These are phyloP conservation scores for Paraphaeosphaeria minitans DNA, from an alignment of 2,329 filamentous ascomycete genomes.

Conservation along the genomic window DNA sequence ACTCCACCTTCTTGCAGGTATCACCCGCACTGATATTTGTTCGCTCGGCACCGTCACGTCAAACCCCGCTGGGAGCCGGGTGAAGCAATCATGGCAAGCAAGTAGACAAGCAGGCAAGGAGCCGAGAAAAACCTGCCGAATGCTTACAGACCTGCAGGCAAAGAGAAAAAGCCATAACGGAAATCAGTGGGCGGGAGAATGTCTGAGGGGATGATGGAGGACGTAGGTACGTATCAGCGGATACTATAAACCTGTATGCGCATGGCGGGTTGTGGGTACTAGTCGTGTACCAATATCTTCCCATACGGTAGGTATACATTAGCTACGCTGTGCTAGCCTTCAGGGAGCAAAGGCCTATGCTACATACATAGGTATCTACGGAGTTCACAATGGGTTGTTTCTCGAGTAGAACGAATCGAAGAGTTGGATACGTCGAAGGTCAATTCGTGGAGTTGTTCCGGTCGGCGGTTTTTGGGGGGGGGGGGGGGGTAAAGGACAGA, in stretches of 20 bases:
- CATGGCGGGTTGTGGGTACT: slow-evolving; percentile 76
- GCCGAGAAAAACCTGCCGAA: slow-evolving; percentile 53
- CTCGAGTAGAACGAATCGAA: background rate
- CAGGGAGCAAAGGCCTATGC: too few relatives aligned
- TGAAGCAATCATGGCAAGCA: background rate
- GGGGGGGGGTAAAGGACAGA: too few relatives aligned
- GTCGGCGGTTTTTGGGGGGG: too few relatives aligned
- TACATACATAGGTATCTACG: too few relatives aligned
- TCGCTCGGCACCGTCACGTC: too few relatives aligned
- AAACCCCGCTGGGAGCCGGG: too few relatives aligned
- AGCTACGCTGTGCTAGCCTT: too few relatives aligned
- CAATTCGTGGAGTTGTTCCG: background rate
- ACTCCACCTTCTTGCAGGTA: too few relatives aligned
- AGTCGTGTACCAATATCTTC: slow-evolving; percentile 20
- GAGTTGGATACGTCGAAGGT: background rate
- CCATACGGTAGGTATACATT: too few relatives aligned
- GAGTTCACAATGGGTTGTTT: background rate
- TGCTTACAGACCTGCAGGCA: slow-evolving; percentile 63
- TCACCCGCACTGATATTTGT: too few relatives aligned
- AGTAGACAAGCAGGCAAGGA: background rate
- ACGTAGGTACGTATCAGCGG: slow-evolving; percentile 64
- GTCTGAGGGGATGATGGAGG: slow-evolving; percentile 68
- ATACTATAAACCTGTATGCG: slow-evolving; percentile 69
- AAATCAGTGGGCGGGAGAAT: slow-evolving; percentile 64
- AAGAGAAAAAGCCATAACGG: slow-evolving; percentile 54